phyloP scores from a whole-genome alignment of 495 filamentous ascomycete genomes.

The Echria macrotheca region DNA sequence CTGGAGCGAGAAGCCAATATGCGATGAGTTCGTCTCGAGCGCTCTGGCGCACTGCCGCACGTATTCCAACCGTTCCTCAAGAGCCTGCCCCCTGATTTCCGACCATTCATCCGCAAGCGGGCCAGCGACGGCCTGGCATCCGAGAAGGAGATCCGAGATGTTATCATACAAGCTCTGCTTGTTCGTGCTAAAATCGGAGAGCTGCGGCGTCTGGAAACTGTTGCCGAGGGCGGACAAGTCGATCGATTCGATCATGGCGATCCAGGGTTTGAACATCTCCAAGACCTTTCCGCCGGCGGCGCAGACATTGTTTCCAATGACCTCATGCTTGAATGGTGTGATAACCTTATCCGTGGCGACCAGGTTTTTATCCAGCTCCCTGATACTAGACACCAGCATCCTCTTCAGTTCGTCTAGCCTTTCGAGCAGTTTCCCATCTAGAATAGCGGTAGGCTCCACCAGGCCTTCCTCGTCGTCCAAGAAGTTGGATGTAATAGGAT shows the following conservation, averaged over 20 bases:
- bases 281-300: slow-evolving; percentile 68
- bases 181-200: slow-evolving; percentile 80
- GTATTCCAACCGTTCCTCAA: slow-evolving; percentile 81
- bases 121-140: slow-evolving; percentile 80
- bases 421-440: slow-evolving; percentile 74
- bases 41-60: slow-evolving; percentile 70
- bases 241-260: slow-evolving; percentile 80
- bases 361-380: slow-evolving; percentile 81
- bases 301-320: slow-evolving; percentile 71
- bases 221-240: slow-evolving; percentile 71
- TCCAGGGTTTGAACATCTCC: slow-evolving; percentile 82
- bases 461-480: slow-evolving; percentile 78
- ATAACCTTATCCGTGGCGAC: slow-evolving; percentile 69
- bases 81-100: slow-evolving; percentile 78
- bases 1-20: slow-evolving; percentile 81
- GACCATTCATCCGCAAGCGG: slow-evolving; percentile 95
- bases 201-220: slow-evolving; percentile 72
- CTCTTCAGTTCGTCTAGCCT: slow-evolving; percentile 77
- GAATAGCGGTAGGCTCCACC: slow-evolving; percentile 61
- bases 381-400: slow-evolving; percentile 73
- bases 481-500: slow-evolving; percentile 68
- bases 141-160: slow-evolving; percentile 79
- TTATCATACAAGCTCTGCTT: slow-evolving; percentile 92
- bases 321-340: slow-evolving; percentile 61
- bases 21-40: slow-evolving; percentile 78